These are phyloP conservation scores for Gymnopilus dilepis DNA, from an alignment of 768 basidiomycete genomes.

Conservation along the genomic window DNA sequence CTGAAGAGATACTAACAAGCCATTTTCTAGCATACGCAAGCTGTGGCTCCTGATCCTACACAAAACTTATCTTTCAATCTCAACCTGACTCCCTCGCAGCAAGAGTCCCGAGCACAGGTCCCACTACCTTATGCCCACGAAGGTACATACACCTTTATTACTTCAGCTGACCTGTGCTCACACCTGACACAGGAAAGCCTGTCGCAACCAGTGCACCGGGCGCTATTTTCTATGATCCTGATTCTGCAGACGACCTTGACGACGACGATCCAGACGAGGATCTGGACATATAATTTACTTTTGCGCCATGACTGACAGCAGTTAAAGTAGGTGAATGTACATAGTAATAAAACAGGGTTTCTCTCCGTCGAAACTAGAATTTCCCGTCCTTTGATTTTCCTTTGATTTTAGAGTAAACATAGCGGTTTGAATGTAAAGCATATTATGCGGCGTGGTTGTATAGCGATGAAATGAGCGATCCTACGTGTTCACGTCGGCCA, in stretches of 20 bases:
- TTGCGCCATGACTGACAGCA: background rate
- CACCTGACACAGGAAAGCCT: conserved; percentile 38
- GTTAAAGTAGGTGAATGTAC: background rate
- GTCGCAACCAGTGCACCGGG: conserved; percentile 33
- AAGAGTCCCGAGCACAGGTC: conserved; percentile 78
- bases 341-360: conserved; percentile 1
- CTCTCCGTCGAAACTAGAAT: background rate
- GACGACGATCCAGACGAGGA: conserved; percentile 98
- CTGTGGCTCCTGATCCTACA: conserved; percentile 58
- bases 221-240: conserved; percentile 87
- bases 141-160: conserved; percentile 48
- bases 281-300: conserved; percentile 66
- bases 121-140: conserved; percentile 91
- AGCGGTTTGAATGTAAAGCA: background rate
- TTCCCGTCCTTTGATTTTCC: background rate
- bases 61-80: conserved; percentile 88
- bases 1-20: background rate
- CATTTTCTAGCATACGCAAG: conserved; percentile 2
- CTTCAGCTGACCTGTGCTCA: background rate
- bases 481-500: too few species aligned
- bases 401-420: background rate
- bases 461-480: background rate
- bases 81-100: conserved; percentile 80
- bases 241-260: conserved; percentile 93
- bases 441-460: background rate